phyloP scores from a whole-genome alignment of 192 early-diverging fungal species.

The Borealophlyctis nickersoniae region DNA sequence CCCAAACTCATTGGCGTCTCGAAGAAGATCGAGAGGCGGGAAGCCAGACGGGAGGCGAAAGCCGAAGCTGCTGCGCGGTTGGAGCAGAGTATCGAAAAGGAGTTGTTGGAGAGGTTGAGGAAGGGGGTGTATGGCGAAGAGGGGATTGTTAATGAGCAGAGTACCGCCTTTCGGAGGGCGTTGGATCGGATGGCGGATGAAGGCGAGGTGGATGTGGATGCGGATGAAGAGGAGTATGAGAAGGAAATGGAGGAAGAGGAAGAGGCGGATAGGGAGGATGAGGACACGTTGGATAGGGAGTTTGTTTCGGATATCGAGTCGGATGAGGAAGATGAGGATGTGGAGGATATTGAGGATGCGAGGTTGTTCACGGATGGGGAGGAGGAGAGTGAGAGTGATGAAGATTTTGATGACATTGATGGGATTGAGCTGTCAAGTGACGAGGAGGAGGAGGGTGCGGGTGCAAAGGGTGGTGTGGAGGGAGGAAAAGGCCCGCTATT shows the following conservation, averaged over 20 bases:
- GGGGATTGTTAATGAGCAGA: conserved; percentile 90
- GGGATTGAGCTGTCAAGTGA: not conserved
- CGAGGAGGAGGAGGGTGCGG: conserved; percentile 8
- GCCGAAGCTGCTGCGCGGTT: conserved; percentile 89
- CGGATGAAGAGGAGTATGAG: conserved; percentile 40
- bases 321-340: conserved; percentile 41
- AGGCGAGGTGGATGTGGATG: conserved; percentile 38
- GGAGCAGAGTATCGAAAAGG: conserved; percentile 92
- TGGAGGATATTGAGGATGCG: conserved; percentile 21
- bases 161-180: conserved; percentile 84
- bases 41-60: conserved; percentile 78
- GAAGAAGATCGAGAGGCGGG: conserved; percentile 91
- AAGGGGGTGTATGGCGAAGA: conserved; percentile 90
- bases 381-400: conserved; percentile 37
- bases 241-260: conserved; percentile 30
- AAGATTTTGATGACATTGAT: conserved; percentile 17
- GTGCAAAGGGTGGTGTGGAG: conserved; percentile 2
- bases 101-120: conserved; percentile 87
- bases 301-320: conserved; percentile 50
- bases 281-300: conserved; percentile 48
- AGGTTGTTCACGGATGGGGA: conserved; percentile 21
- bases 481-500: not conserved
- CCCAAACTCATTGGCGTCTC: conserved; percentile 84
- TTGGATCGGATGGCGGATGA: conserved; percentile 59
- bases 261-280: conserved; percentile 34